These are phyloP conservation scores for Penicillium cataractarum DNA, from an alignment of 495 filamentous ascomycete genomes.

Conservation along the genomic window DNA sequence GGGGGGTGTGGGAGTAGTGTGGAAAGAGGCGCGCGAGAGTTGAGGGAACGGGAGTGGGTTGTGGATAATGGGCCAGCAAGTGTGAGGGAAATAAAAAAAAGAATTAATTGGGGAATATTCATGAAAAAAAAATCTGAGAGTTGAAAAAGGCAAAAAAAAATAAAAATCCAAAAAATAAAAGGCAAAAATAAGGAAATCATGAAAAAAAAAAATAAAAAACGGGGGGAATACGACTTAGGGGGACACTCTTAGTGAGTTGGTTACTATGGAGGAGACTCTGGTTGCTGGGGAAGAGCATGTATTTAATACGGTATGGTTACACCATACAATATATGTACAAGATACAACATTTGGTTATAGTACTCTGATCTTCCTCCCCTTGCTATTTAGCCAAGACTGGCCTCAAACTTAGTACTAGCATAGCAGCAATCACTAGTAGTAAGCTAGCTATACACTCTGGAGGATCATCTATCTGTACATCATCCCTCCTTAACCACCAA, in stretches of 20 bases:
- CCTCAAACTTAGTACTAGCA: neutral
- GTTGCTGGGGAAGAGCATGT: constrained; percentile 3
- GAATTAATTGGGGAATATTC: neutral
- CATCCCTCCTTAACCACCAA: constrained; percentile 7
- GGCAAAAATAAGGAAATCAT: neutral
- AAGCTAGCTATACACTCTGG: neutral
- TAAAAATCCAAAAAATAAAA: constrained; percentile 1
- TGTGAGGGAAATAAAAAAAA: constrained; percentile 30
- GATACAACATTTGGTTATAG: neutral
- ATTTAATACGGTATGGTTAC: too few species aligned
- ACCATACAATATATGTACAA: too few species aligned
- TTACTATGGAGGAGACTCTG: constrained; percentile 1
- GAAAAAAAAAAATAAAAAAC: neutral
- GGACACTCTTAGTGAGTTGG: neutral
- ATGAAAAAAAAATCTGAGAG: constrained; percentile 10
- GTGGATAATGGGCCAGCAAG: constrained; percentile 25
- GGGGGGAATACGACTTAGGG: neutral
- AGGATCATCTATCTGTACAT: neutral
- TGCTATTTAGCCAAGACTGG: neutral
- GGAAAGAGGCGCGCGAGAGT: constrained; percentile 14
- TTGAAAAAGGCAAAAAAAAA: constrained; percentile 24
- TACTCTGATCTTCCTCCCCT: neutral
- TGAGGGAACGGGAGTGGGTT: constrained; percentile 30
- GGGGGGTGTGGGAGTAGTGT: constrained; percentile 24
- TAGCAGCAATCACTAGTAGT: neutral